These are phyloP conservation scores for Phytophthora capsici DNA, from an alignment of 352 stramenopile genomes.

Conservation along the genomic window DNA sequence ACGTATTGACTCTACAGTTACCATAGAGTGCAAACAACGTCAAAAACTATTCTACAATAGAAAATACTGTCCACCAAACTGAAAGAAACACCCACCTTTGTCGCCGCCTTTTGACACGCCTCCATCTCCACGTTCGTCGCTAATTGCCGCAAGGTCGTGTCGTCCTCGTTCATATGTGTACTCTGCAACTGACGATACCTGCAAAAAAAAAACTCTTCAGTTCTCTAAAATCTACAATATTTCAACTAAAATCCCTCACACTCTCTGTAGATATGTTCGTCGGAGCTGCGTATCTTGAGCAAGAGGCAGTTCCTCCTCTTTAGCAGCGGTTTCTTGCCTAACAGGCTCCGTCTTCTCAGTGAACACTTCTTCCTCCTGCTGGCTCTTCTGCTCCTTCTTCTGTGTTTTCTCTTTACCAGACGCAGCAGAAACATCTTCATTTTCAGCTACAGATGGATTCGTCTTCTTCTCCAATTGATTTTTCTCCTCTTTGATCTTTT, in stretches of 20 bases:
- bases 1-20: conserved; percentile 60
- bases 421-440: not conserved
- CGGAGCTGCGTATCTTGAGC: conserved; percentile 33
- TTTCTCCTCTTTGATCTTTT: conserved; percentile 19
- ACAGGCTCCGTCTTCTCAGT: conserved; percentile 4
- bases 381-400: not conserved
- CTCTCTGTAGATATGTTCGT: conserved; percentile 38
- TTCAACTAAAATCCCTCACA: conserved; percentile 22
- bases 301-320: conserved; percentile 17
- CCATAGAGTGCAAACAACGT: conserved; percentile 8
- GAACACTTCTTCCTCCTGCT: not conserved
- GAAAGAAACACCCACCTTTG: conserved; percentile 53
- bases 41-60: conserved; percentile 18
- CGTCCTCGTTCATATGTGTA: conserved; percentile 63
- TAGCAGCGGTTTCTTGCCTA: not conserved
- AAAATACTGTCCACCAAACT: conserved; percentile 12
- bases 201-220: conserved; percentile 8
- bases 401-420: conserved; percentile 7
- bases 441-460: not conserved
- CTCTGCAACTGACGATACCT: conserved; percentile 74
- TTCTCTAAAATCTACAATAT: not conserved
- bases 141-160: conserved; percentile 54
- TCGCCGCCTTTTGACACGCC: conserved; percentile 51
- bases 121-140: conserved; percentile 78
- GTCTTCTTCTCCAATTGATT: not conserved